phyloP scores from a whole-genome alignment of 331 rosid genomes.

The Ulmus americana region DNA sequence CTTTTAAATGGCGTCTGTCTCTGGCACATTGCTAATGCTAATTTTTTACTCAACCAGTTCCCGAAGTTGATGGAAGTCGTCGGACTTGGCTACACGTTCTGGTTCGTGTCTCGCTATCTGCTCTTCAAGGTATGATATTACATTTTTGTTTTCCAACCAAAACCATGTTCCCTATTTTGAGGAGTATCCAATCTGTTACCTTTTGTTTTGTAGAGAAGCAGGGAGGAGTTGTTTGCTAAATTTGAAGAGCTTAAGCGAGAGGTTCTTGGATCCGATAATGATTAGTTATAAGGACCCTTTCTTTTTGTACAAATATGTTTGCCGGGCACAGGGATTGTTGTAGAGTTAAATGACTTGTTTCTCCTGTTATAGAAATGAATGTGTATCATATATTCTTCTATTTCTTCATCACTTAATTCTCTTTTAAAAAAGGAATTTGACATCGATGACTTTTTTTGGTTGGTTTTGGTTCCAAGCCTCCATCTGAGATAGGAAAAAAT shows the following conservation, averaged over 20 bases:
- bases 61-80: slow-evolving; percentile 86
- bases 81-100: slow-evolving; percentile 71
- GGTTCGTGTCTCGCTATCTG: slow-evolving; percentile 79
- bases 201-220: slow-evolving; percentile 46
- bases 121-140: slow-evolving; percentile 60
- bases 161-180: not conserved
- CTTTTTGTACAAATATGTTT: not conserved
- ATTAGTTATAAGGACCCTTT: slow-evolving; percentile 13
- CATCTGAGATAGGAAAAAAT: no score
- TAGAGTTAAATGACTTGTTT: slow-evolving; percentile 21
- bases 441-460: no score
- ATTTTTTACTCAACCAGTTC: slow-evolving; percentile 34
- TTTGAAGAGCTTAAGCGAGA: slow-evolving; percentile 60
- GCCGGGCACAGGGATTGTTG: slow-evolving; percentile 10
- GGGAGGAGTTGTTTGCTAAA: slow-evolving; percentile 64
- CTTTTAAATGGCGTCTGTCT: not conserved
- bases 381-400: not conserved
- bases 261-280: slow-evolving; percentile 53
- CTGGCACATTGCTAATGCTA: slow-evolving; percentile 3
- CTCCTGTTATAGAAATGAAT: not conserved
- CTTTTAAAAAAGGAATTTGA: not conserved
- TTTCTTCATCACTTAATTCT: not conserved
- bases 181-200: not conserved
- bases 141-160: not conserved
- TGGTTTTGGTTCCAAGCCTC: no score